Percentiles rank a stretch among this genome's conserved stretches.
phyloP scores from a whole-genome alignment of 2,329 filamentous ascomycete species.

The Trichoderma koningiopsis region DNA sequence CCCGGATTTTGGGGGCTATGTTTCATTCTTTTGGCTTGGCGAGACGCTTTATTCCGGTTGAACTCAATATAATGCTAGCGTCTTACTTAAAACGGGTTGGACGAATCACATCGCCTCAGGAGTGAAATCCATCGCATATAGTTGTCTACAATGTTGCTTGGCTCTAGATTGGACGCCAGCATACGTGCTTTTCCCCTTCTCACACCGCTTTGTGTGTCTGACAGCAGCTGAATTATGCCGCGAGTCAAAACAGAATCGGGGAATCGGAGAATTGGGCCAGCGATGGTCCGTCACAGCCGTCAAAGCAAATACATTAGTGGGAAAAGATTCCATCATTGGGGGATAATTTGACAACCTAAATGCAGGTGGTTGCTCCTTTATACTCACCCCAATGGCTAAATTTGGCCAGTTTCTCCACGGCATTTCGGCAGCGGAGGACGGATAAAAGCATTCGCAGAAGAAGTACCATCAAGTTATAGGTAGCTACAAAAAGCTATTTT shows the following conservation, averaged over 20 bases:
- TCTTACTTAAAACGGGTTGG: background rate
- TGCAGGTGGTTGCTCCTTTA: background rate
- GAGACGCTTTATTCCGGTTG: background rate
- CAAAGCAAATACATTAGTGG: background rate
- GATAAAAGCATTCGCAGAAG: background rate
- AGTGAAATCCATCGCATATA: background rate
- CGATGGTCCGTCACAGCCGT: background rate
- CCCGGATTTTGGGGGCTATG: background rate
- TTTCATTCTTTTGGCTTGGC: background rate
- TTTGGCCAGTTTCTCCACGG: background rate
- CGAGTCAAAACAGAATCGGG: background rate
- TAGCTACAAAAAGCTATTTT: background rate
- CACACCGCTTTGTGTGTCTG: background rate
- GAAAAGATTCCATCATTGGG: background rate
- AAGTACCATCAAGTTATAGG: background rate
- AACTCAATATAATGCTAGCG: background rate
- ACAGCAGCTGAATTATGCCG: background rate
- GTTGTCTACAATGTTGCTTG: no score
- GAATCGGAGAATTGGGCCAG: background rate
- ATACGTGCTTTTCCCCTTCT: background rate
- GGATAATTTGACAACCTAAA: background rate
- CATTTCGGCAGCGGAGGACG: background rate
- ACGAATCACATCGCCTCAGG: background rate
- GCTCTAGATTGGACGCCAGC: background rate
- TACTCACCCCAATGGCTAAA: background rate